phyloP scores from a whole-genome alignment of 2,329 filamentous ascomycete species.

The Aspergillus japonicus region DNA sequence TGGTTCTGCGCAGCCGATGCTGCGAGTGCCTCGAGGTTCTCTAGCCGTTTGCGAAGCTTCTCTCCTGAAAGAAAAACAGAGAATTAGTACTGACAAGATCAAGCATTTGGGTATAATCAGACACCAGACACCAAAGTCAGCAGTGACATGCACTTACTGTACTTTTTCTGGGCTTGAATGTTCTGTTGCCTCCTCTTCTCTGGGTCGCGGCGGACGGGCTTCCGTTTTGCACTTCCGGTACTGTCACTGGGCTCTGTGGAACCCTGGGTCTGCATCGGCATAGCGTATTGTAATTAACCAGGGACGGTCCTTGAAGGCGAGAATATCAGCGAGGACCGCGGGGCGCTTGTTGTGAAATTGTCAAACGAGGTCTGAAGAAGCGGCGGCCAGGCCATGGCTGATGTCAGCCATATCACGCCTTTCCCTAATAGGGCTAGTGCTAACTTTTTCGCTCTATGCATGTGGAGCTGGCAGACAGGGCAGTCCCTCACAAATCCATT shows the following conservation, averaged over 20 bases:
- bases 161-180: slow-evolving; percentile 22
- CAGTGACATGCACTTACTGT: slow-evolving; percentile 13
- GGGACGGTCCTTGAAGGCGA: background rate
- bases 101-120: background rate
- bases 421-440: no score
- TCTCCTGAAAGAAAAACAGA: slow-evolving; percentile 13
- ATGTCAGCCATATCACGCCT: slow-evolving; percentile 3
- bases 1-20: slow-evolving; percentile 2
- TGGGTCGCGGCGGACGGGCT: slow-evolving; percentile 24
- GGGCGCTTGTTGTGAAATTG: background rate
- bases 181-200: slow-evolving; percentile 25
- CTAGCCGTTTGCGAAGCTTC: slow-evolving; percentile 18
- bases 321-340: background rate
- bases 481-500: no score
- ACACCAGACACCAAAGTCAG: background rate
- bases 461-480: no score
- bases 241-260: background rate
- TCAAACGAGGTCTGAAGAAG: background rate
- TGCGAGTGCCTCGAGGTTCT: slow-evolving; percentile 17
- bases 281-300: background rate
- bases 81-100: no score
- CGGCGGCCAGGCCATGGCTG: background rate
- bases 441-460: no score
- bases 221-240: slow-evolving; percentile 16
- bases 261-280: slow-evolving; percentile 7